A percentile compares a stretch with the other conserved stretches of the same genome.
Conservation (phyloP, 1,139 yeast genomes). For the Sugiyamaella pinicola region DNA sequence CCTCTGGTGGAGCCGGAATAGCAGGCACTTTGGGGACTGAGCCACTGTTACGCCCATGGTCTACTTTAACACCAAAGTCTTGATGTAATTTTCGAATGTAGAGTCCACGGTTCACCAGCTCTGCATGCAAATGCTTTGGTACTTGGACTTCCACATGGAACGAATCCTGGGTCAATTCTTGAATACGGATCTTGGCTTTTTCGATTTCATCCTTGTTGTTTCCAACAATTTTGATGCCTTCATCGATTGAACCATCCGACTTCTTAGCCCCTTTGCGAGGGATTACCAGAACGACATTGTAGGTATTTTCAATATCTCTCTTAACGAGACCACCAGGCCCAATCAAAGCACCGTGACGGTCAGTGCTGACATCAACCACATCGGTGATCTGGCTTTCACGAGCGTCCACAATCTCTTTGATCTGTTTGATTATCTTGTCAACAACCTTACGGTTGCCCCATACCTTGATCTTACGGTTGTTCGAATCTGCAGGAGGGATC, state of each 20-base stretch:
- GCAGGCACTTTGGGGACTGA: constrained; percentile 29
- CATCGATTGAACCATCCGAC: constrained; percentile 47
- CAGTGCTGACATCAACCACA: constrained; percentile 64
- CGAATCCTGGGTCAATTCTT: constrained; percentile 34
- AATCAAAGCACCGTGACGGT: constrained; percentile 73
- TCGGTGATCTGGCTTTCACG: constrained; percentile 65
- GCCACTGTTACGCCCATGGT: constrained; percentile 51
- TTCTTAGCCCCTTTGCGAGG: constrained; percentile 57
- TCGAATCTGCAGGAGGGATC: constrained; percentile 71
- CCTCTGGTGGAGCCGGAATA: constrained; percentile 47
- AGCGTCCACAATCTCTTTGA: constrained; percentile 64
- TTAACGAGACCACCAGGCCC: constrained; percentile 83
- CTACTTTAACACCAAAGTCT: constrained; percentile 61
- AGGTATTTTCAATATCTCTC: constrained; percentile 71
- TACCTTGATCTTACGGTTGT: constrained; percentile 61
- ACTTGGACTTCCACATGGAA: constrained; percentile 53
- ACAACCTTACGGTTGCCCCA: constrained; percentile 80
- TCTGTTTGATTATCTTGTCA: constrained; percentile 63
- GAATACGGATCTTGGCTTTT: constrained; percentile 41
- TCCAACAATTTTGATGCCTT: constrained; percentile 40
- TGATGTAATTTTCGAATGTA: constrained; percentile 58
- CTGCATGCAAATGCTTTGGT: constrained; percentile 60
- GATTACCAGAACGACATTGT: constrained; percentile 61
- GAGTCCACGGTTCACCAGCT: constrained; percentile 70
- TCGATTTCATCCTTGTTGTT: constrained; percentile 38